A percentile compares a stretch with the other conserved stretches of the same genome.
These are phyloP conservation scores for Pichia terricola DNA, from an alignment of 1,139 yeast species.

Conservation along the genomic window DNA sequence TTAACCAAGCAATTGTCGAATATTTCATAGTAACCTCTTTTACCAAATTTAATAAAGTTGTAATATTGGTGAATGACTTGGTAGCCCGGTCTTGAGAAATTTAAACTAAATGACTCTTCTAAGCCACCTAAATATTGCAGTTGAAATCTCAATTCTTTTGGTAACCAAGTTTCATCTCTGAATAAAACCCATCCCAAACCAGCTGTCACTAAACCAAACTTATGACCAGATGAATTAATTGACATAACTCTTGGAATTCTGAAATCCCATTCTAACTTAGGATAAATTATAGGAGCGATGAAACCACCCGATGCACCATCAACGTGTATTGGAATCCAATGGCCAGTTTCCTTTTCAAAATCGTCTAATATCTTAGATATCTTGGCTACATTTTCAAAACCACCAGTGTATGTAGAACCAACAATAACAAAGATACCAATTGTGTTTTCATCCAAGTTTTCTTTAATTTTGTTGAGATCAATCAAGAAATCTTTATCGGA, in stretches of 20 bases:
- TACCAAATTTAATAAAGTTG: constrained; percentile 64
- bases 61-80: constrained; percentile 83
- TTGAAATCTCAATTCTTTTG: constrained; percentile 64
- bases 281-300: constrained; percentile 75
- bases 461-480: constrained; percentile 49
- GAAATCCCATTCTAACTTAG: constrained; percentile 78
- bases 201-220: constrained; percentile 81
- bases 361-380: constrained; percentile 57
- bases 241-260: constrained; percentile 65
- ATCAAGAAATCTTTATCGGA: constrained; percentile 53
- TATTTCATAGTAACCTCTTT: constrained; percentile 54
- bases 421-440: constrained; percentile 84
- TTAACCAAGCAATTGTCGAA: constrained; percentile 58
- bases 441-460: constrained; percentile 76
- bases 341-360: constrained; percentile 58
- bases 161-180: constrained; percentile 56
- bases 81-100: constrained; percentile 89
- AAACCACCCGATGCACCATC: constrained; percentile 93
- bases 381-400: constrained; percentile 67
- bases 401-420: constrained; percentile 91
- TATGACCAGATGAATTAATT: constrained; percentile 91
- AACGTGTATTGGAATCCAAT: constrained; percentile 72
- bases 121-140: constrained; percentile 82
- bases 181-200: constrained; percentile 92
- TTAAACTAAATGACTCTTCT: constrained; percentile 78